A percentile compares a stretch with the other conserved stretches of the same genome.
phyloP scores from a whole-genome alignment of 257 asterid species.

The Plantago elongata region DNA sequence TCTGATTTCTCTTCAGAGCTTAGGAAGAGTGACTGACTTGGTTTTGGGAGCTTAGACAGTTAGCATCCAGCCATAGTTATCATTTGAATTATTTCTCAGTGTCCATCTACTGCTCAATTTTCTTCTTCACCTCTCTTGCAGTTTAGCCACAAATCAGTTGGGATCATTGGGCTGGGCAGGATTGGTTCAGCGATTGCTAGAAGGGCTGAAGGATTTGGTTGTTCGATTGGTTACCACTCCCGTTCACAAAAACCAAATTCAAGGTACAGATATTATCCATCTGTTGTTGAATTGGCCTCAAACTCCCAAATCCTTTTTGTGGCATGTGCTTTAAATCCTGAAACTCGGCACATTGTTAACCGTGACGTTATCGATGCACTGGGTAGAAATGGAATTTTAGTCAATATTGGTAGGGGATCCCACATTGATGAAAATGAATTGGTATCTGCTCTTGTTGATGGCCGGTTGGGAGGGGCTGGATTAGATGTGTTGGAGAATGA shows the following conservation, averaged over 20 bases:
- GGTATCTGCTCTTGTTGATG: conserved; percentile 54
- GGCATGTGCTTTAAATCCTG: conserved; percentile 51
- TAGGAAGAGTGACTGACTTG: background rate
- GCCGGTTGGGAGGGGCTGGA: conserved; percentile 67
- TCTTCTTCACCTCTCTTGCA: conserved; percentile 23
- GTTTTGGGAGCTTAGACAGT: background rate
- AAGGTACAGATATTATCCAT: conserved; percentile 40
- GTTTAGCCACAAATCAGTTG: conserved; percentile 70
- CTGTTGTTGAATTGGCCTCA: conserved; percentile 41
- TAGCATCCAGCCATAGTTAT: background rate
- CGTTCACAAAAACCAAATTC: conserved; percentile 41
- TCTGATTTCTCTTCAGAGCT: too few relatives aligned
- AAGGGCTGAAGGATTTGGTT: conserved; percentile 71
- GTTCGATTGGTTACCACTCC: conserved; percentile 52
- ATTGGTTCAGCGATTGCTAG: conserved; percentile 76
- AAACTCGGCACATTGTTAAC: conserved; percentile 54
- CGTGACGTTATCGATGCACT: conserved; percentile 49
- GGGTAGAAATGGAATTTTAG: conserved; percentile 48
- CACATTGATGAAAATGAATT: conserved; percentile 57
- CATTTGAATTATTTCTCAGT: background rate
- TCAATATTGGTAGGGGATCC: conserved; percentile 63
- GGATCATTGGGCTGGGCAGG: conserved; percentile 69
- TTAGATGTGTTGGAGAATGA: conserved; percentile 60
- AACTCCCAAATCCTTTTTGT: conserved; percentile 55
- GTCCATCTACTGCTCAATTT: background rate